phyloP scores from a whole-genome alignment of 1,284 basidiomycete species.

The Ceratorhiza oryzae-sativae region DNA sequence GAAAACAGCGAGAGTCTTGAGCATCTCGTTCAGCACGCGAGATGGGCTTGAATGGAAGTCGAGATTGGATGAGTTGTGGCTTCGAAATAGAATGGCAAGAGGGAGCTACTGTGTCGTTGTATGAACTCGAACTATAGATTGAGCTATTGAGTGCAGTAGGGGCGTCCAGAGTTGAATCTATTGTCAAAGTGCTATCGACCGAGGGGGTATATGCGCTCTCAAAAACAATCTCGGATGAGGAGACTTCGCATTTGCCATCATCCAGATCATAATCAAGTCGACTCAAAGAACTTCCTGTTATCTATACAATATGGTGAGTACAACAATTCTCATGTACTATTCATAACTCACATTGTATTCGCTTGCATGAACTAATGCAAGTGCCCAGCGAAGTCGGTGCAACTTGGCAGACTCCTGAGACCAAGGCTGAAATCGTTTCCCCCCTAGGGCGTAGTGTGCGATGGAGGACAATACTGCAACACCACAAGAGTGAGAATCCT shows the following conservation, averaged over 20 bases:
- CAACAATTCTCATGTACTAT: too few species aligned
- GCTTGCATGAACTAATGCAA: neutral
- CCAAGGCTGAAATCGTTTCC: neutral
- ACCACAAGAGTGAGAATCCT: constrained; percentile 11
- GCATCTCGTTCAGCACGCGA: neutral
- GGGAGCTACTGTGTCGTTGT: neutral
- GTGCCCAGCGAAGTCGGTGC: neutral
- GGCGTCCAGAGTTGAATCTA: neutral
- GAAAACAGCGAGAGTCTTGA: neutral
- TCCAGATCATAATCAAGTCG: neutral
- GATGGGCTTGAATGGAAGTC: constrained; percentile 20
- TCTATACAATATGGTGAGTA: neutral
- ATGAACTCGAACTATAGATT: neutral
- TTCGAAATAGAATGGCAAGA: neutral
- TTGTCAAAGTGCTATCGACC: neutral
- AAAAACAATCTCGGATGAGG: neutral
- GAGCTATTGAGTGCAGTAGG: neutral
- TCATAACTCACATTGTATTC: neutral
- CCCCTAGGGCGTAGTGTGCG: neutral
- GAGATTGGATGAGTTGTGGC: neutral
- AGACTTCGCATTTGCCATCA: neutral
- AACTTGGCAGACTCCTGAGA: neutral
- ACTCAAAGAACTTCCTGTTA: neutral
- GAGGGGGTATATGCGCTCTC: constrained; percentile 1
- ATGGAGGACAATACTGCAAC: constrained; percentile 17